A percentile compares a stretch with the other conserved stretches of the same genome.
These are phyloP conservation scores for Acidiella bohemica DNA, from an alignment of 495 filamentous ascomycete species.

Conservation along the genomic window DNA sequence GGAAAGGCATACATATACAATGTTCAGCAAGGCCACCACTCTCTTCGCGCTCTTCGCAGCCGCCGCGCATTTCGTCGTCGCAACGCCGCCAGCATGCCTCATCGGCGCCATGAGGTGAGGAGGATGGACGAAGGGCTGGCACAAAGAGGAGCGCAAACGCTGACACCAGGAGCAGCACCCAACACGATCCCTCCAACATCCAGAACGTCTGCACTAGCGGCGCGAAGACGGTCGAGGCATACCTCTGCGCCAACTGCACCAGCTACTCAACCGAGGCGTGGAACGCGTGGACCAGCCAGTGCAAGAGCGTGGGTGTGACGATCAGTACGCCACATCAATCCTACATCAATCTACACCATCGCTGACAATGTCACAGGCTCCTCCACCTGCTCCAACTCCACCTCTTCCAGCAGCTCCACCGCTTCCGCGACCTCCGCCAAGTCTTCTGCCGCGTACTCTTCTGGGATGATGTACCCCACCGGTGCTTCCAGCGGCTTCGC, in stretches of 20 bases:
- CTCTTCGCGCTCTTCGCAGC: conserved; percentile 2
- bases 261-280: conserved; percentile 18
- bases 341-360: not conserved
- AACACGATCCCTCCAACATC: conserved; percentile 26
- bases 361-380: not conserved
- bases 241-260: conserved; percentile 23
- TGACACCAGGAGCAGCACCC: conserved; percentile 20
- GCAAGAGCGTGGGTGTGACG: conserved; percentile 22
- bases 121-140: not conserved
- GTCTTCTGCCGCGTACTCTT: not conserved
- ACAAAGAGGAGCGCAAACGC: not conserved
- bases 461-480: not conserved
- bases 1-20: not conserved
- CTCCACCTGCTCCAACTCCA: conserved; percentile 3
- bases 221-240: conserved; percentile 15
- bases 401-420: not conserved
- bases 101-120: conserved; percentile 32
- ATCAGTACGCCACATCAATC: conserved; percentile 24
- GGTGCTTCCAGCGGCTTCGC: conserved; percentile 1
- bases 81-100: conserved; percentile 31
- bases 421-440: not conserved
- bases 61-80: conserved; percentile 23
- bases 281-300: conserved; percentile 22
- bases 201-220: conserved; percentile 22
- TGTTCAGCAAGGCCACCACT: conserved; percentile 2